Evolutionary conservation across 257 asterid genomes (phyloP).

Genomic region (Paraleonurus japonicus): DNA sequence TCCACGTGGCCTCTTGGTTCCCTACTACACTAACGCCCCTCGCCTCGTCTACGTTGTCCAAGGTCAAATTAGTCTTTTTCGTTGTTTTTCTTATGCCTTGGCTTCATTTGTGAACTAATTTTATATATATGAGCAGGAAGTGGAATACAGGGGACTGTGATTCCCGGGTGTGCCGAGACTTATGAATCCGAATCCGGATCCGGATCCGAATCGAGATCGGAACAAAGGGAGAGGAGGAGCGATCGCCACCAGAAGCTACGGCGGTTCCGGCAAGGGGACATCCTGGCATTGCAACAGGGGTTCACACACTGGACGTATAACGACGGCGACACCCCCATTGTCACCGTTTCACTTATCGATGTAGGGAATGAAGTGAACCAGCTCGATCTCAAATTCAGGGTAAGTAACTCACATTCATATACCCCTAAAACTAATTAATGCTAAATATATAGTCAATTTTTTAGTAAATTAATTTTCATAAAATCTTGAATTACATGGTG

Average conservation of each 20-base stretch:
- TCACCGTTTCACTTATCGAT: conserved; percentile 39
- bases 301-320: conserved; percentile 53
- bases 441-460: too few relatives aligned
- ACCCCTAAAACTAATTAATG: too few relatives aligned
- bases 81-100: too few relatives aligned
- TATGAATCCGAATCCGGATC: conserved; percentile 46
- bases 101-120: neutral
- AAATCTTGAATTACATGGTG: too few relatives aligned
- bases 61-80: conserved; percentile 23
- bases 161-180: conserved; percentile 66
- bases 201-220: conserved; percentile 2
- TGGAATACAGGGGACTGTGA: conserved; percentile 46
- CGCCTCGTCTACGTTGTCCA: conserved; percentile 43
- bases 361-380: conserved; percentile 45
- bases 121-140: conserved; percentile 24
- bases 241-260: conserved; percentile 62
- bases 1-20: conserved; percentile 51
- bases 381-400: conserved; percentile 57
- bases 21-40: conserved; percentile 52
- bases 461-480: too few relatives aligned
- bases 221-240: conserved; percentile 10
- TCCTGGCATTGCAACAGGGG: conserved; percentile 51
- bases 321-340: conserved; percentile 43
- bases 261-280: conserved; percentile 48
- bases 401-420: neutral